These are phyloP conservation scores for Tilletia horrida DNA, from an alignment of 1,284 basidiomycete genomes.

Conservation along the genomic window DNA sequence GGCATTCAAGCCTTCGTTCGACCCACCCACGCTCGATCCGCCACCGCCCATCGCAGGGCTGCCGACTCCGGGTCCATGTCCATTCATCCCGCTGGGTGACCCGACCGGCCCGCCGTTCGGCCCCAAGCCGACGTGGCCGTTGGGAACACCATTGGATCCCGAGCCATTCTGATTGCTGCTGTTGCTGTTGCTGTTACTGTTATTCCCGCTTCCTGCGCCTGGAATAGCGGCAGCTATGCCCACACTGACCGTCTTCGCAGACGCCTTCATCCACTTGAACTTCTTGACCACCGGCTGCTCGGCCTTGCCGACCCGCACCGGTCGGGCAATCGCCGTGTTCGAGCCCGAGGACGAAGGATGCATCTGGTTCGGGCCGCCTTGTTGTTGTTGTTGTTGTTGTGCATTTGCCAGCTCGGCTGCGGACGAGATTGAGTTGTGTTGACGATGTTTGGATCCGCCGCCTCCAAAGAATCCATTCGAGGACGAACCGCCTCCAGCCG, in stretches of 20 bases:
- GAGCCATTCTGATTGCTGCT: not conserved
- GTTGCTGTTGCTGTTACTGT: not conserved
- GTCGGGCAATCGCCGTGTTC: not conserved
- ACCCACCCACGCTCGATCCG: not conserved
- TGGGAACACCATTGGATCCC: not conserved
- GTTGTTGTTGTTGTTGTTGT: not conserved
- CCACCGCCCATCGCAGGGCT: not conserved
- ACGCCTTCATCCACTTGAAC: slow-evolving; percentile 62
- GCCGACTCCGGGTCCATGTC: slow-evolving; percentile 5
- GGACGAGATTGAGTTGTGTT: not conserved
- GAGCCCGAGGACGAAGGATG: not conserved
- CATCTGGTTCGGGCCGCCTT: slow-evolving; percentile 16
- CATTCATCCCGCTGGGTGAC: slow-evolving; percentile 9
- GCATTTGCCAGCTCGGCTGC: slow-evolving; percentile 4
- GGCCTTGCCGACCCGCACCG: slow-evolving; percentile 5
- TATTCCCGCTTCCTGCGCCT: not conserved
- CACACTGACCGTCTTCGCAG: slow-evolving; percentile 27
- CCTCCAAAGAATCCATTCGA: slow-evolving; percentile 28
- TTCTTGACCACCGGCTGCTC: slow-evolving; percentile 45
- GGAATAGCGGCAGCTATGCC: not conserved
- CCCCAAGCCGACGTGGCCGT: slow-evolving; percentile 13
- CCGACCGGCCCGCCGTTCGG: slow-evolving; percentile 16
- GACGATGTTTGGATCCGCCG: slow-evolving; percentile 24
- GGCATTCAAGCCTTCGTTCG: not conserved
- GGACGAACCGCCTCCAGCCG: slow-evolving; percentile 28